Evolutionary conservation across 1,284 basidiomycete genomes (phyloP).

Genomic region (Ustilago curta): DNA sequence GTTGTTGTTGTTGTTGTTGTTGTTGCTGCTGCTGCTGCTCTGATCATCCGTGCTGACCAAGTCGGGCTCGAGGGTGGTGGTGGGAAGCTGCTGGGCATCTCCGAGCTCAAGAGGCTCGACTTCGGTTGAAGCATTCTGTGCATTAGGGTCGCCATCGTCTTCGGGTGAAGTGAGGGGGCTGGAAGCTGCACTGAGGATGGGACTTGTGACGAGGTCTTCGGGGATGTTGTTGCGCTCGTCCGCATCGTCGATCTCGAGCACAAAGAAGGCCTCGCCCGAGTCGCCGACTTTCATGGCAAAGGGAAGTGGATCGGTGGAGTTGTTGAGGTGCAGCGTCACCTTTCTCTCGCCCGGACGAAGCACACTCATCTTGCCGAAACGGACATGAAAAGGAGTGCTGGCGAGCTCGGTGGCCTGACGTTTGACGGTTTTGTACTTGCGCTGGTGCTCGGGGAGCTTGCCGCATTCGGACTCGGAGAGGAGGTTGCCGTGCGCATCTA

Average conservation of each 20-base stretch:
- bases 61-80: conserved; percentile 1
- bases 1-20: too few relatives aligned
- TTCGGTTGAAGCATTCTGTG: conserved; percentile 15
- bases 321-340: conserved; percentile 71
- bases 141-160: conserved; percentile 7
- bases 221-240: conserved; percentile 77
- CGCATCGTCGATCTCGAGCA: conserved; percentile 90
- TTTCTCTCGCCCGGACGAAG: conserved; percentile 93
- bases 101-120: conserved; percentile 61
- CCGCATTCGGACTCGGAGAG: conserved; percentile 21
- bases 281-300: conserved; percentile 99
- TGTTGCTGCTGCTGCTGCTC: conserved; percentile 2
- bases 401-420: conserved; percentile 75
- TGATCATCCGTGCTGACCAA: background rate
- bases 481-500: conserved; percentile 34
- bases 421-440: conserved; percentile 40
- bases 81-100: conserved; percentile 15
- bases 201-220: conserved; percentile 91
- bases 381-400: conserved; percentile 96
- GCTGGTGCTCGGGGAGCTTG: conserved; percentile 29
- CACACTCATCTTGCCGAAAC: conserved; percentile 98
- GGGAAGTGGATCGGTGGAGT: conserved; percentile 75
- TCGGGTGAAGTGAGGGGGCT: conserved; percentile 50
- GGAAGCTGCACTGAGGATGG: conserved; percentile 71
- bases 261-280: conserved; percentile 98